phyloP scores from a whole-genome alignment of 2,329 filamentous ascomycete species.

The Davidsoniella neocaledoniae region DNA sequence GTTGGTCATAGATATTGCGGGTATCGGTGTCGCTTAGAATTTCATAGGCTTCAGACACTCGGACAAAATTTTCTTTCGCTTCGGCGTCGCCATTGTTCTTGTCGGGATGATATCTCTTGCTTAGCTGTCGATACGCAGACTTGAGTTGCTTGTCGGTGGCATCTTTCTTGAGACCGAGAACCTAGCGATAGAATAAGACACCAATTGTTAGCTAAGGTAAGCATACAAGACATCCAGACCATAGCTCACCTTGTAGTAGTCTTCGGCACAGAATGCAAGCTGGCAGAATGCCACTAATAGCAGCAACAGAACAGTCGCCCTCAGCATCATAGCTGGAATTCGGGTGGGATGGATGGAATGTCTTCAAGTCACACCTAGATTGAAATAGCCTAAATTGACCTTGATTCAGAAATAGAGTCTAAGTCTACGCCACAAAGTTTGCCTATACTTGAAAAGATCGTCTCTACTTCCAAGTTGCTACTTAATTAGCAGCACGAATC shows the following conservation, averaged over 20 bases:
- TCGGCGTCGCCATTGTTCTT: slow-evolving; percentile 80
- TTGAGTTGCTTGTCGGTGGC: slow-evolving; percentile 84
- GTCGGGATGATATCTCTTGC: slow-evolving; percentile 93
- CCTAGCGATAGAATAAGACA: slow-evolving; percentile 24
- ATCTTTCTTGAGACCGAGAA: slow-evolving; percentile 63
- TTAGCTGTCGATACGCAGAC: slow-evolving; percentile 75
- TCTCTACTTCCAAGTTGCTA: too few relatives aligned
- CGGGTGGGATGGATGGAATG: background rate
- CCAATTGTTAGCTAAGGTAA: background rate
- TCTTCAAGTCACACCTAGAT: too few relatives aligned
- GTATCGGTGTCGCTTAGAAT: slow-evolving; percentile 63
- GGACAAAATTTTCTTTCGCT: slow-evolving; percentile 81
- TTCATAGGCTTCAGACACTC: slow-evolving; percentile 91
- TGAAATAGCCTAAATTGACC: too few relatives aligned
- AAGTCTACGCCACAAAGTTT: too few relatives aligned
- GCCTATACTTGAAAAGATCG: too few relatives aligned
- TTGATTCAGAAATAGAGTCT: too few relatives aligned
- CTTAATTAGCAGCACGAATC: too few relatives aligned
- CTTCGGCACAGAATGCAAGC: slow-evolving; percentile 42
- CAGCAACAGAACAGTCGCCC: slow-evolving; percentile 27
- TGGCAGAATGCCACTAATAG: slow-evolving; percentile 37
- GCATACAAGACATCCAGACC: background rate
- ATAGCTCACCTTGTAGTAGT: slow-evolving; percentile 57
- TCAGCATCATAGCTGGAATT: slow-evolving; percentile 23
- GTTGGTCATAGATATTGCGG: slow-evolving; percentile 82